A percentile compares a stretch with the other conserved stretches of the same genome.
Conservation (phyloP, 1,284 basidiomycete genomes). For the Pisolithus thermaeus region DNA sequence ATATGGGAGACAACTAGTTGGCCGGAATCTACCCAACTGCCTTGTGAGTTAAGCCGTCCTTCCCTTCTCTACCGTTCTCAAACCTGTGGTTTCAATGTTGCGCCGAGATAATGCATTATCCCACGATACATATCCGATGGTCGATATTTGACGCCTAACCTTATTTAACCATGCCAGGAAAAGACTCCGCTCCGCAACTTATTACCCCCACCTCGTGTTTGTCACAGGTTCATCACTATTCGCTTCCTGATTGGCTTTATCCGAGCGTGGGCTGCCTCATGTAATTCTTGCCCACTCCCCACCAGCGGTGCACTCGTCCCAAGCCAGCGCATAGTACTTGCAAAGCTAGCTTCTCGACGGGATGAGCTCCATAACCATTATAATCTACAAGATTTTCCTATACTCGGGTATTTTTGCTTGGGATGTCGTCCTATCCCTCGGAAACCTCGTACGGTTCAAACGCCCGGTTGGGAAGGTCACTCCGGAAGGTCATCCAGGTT, state of each 20-base stretch:
- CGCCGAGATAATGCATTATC: too few relatives aligned
- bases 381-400: not conserved
- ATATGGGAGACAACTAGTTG: not conserved
- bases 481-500: conserved; percentile 49
- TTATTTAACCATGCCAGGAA: too few relatives aligned
- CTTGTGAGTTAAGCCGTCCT: too few relatives aligned
- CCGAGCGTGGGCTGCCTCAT: not conserved
- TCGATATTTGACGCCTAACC: too few relatives aligned
- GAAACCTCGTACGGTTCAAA: conserved; percentile 50
- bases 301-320: too few relatives aligned
- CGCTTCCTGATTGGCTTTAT: not conserved
- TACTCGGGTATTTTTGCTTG: conserved; percentile 33
- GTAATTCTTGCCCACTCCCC: not conserved
- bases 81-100: too few relatives aligned
- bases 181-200: too few relatives aligned
- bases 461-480: conserved; percentile 47
- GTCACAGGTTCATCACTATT: not conserved
- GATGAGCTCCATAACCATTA: not conserved
- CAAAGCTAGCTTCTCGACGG: too few relatives aligned
- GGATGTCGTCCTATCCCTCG: conserved; percentile 49
- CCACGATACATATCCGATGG: too few relatives aligned
- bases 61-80: too few relatives aligned
- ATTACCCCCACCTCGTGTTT: not conserved
- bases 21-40: too few relatives aligned
- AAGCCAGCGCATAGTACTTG: too few relatives aligned